These are phyloP conservation scores for Dendrobium huoshanense DNA, from an alignment of 106 monocot species.

Conservation along the genomic window DNA sequence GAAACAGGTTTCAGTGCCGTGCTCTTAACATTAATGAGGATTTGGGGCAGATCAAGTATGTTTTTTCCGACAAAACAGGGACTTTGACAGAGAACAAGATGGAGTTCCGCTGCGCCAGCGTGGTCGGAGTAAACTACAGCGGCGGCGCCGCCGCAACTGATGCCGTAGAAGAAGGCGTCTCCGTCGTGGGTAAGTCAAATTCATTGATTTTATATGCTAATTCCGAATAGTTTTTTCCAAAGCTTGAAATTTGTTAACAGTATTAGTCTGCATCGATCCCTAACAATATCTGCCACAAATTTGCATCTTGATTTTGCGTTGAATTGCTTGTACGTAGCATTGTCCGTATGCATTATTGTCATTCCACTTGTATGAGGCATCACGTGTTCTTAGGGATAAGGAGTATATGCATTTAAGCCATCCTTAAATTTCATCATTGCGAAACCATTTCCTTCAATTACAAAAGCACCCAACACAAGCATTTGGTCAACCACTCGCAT, in stretches of 20 bases:
- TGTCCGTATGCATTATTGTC: too few relatives aligned
- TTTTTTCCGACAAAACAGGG: conserved; percentile 91
- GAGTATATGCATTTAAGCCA: too few relatives aligned
- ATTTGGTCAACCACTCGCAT: neutral
- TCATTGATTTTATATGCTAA: too few relatives aligned
- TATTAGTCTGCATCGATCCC: too few relatives aligned
- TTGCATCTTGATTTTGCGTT: too few relatives aligned
- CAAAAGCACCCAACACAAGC: neutral
- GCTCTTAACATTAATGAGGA: conserved; percentile 95
- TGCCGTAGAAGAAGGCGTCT: conserved; percentile 5
- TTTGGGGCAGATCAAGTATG: conserved; percentile 83
- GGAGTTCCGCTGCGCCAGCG: conserved; percentile 67
- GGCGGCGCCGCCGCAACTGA: neutral
- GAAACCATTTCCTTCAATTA: neutral
- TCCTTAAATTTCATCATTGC: too few relatives aligned
- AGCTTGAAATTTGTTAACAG: too few relatives aligned
- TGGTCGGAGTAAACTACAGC: conserved; percentile 54
- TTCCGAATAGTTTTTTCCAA: too few relatives aligned
- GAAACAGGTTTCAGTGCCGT: conserved; percentile 67
- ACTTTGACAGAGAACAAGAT: conserved; percentile 96
- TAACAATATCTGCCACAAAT: too few relatives aligned
- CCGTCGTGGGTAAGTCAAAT: conserved; percentile 6
- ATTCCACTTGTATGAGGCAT: too few relatives aligned
- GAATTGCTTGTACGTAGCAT: too few relatives aligned
- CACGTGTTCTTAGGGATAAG: too few relatives aligned